Conservation (phyloP, 2,329 filamentous ascomycete species). For the Cordyceps militaris region DNA sequence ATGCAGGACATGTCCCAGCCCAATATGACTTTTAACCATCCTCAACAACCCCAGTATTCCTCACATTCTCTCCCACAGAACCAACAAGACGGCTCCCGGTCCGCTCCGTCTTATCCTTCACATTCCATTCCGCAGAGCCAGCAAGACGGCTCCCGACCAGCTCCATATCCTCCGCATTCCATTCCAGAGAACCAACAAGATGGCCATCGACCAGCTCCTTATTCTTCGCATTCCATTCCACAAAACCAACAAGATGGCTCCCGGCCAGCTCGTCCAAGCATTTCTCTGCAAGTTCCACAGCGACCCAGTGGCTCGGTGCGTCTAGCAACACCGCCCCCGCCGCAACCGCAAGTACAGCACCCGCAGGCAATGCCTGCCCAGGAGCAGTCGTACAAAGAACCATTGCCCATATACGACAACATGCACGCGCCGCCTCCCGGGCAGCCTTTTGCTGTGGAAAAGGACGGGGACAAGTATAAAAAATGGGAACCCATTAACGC, state of each 20-base stretch:
- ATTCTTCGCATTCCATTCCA: neutral
- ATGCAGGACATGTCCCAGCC: constrained; percentile 27
- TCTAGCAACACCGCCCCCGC: constrained; percentile 50
- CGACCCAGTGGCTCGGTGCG: constrained; percentile 53
- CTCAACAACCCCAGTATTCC: neutral
- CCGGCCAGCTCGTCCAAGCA: constrained; percentile 29
- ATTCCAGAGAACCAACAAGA: neutral
- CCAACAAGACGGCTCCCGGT: constrained; percentile 15
- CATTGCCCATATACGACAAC: constrained; percentile 9
- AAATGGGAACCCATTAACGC: constrained; percentile 5
- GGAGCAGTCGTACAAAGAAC: neutral
- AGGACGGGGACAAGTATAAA: neutral
- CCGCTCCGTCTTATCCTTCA: constrained; percentile 16
- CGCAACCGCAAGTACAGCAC: constrained; percentile 10
- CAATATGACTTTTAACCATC: neutral
- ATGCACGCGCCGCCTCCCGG: constrained; percentile 4
- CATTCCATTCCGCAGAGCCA: constrained; percentile 1
- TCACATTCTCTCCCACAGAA: neutral
- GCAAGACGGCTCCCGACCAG: constrained; percentile 18
- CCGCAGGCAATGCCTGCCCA: neutral
- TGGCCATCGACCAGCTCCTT: neutral
- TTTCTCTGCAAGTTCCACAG: constrained; percentile 38
- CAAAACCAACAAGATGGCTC: neutral
- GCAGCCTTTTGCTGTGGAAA: neutral
- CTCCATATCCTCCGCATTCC: constrained; percentile 11